Base-by-base conservation (phyloP, 2,329 filamentous ascomycete species). In the Arthrobotrys sinensis region DNA sequence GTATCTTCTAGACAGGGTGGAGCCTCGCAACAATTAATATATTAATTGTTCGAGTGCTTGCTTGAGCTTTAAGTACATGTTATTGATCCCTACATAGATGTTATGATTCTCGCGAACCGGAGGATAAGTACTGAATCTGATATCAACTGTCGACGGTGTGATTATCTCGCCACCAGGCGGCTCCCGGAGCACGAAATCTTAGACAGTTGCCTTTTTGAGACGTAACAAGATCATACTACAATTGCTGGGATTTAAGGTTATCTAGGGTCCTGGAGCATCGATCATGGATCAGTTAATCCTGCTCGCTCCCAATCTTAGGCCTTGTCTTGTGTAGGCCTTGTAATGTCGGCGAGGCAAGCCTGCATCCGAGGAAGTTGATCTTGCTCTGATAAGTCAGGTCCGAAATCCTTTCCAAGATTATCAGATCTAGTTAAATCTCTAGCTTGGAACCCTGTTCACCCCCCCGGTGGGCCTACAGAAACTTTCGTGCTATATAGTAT, bases 331-430 rank as follows among this genome's bases (percentile, higher is more conserved):
- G n/a, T 14, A 50, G 14, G 19, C 45, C 63, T 34, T 53, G 32
- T 1, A 14, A 16, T 71, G 16, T 63, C 55, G 66, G 66, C 66
- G 66, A 70, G 43, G 55, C 53, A 34, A 10, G 4, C 32, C 36
- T n/a, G 45, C 10, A 52, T 14, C n/a, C 10, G 21, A 43, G 46
- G 16, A n/a, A 48, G 52, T 14, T 43, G 43, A 50, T 53, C 53
- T 71, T 53, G 43, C 32, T 53, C 55, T 48, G 45, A 53, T 71
- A 43, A 21, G 67, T 63, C 14, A 71, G 45, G 67, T 70, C 16
- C 3, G 19, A 32, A 50, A 19, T 19, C 6, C 36, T 21, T 24
- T 45, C 45, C 53, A 24, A 60, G 53, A 24, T 43, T 12, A 8
- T 21, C 7, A 16, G 19, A 40, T 43, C 36, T 2, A 28, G 21